phyloP scores from a whole-genome alignment of 2,329 filamentous ascomycete genomes.

The Chalaropsis ovoidea region DNA sequence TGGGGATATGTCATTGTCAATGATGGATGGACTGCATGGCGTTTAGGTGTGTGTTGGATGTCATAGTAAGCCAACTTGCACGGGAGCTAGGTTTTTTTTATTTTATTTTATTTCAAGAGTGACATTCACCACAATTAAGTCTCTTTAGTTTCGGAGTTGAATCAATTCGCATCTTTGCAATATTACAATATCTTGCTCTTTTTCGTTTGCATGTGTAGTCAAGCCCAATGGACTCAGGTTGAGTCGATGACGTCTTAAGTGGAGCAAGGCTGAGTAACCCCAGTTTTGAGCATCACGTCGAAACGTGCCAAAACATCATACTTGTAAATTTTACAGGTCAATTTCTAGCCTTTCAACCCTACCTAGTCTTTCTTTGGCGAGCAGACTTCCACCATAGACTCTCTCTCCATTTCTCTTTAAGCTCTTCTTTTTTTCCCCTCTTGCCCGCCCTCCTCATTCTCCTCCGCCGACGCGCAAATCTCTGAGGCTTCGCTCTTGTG shows the following conservation, averaged over 20 bases:
- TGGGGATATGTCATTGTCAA: background rate
- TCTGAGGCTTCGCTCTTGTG: background rate
- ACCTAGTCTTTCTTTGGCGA: no score
- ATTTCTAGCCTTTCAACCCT: background rate
- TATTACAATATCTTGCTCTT: background rate
- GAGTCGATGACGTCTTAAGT: constrained; percentile 15
- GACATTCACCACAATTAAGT: background rate
- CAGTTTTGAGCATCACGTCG: background rate
- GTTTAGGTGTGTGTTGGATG: constrained; percentile 11
- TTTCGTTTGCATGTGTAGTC: background rate
- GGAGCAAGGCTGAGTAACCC: constrained; percentile 12
- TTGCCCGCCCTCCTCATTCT: background rate
- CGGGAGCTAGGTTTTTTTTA: background rate
- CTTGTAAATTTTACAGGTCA: background rate
- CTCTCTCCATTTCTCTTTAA: background rate
- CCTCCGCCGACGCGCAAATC: background rate
- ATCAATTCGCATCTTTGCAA: background rate
- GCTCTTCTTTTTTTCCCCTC: background rate
- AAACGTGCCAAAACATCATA: background rate
- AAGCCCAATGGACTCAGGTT: background rate
- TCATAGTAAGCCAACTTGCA: background rate
- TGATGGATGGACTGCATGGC: constrained; percentile 2
- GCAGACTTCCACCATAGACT: background rate
- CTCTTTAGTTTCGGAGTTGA: background rate
- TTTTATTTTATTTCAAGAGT: constrained; percentile 5